Base-by-base conservation (phyloP, 108 stramenopile genomes). In the Pseudonitzschia multiseries region DNA sequence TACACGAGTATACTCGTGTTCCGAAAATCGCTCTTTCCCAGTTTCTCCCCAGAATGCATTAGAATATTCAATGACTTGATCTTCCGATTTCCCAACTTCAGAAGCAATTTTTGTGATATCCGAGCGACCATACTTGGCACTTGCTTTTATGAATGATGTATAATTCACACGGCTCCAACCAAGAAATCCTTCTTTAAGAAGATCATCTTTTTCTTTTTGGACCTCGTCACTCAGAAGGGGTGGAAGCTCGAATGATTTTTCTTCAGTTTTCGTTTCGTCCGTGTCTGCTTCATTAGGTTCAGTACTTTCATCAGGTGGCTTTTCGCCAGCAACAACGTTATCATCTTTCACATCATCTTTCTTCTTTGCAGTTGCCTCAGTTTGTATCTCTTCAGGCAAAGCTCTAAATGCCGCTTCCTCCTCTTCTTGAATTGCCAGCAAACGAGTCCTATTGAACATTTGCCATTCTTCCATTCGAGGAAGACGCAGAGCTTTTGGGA, bases 391-490 rank as follows among this genome's bases (percentile, higher is more conserved):
- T 67, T 87, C 84, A 27, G 91, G 91, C 26, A 90, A 72, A 42
- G 57, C 79, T 21, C 77, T 76, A 61, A 92, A 94, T 27, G 86
- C 88, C 29, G 66, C 63, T 69, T 95, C 91, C 68, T 94, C 93
- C 57, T 89, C 77, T 62, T 94, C 92, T 71, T 94, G 93, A 61
- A 96, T 83, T 54, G 83, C 89, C 36, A 86, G 68, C 59, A 97
- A 71, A 21, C 92, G 77, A 43, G 78, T 87, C 41, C 86, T 80
- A 69, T 96, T 90, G 68, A 84, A 97, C 92, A 97, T 96, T 75
- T 97, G 97, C 93, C 96, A 97, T 69, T 99, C 98, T 70, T 97
- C 97, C 88, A 97, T 88, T 65, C 94, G 66, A 10, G 95, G 96
- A 21, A 98, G 83, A 36, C 98, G 84, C 71, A 97, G 57, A 60